A percentile compares a stretch with the other conserved stretches of the same genome.
Evolutionary conservation across 2,329 filamentous ascomycete species (phyloP).

Genomic region (Tolypocladium inflatum): DNA sequence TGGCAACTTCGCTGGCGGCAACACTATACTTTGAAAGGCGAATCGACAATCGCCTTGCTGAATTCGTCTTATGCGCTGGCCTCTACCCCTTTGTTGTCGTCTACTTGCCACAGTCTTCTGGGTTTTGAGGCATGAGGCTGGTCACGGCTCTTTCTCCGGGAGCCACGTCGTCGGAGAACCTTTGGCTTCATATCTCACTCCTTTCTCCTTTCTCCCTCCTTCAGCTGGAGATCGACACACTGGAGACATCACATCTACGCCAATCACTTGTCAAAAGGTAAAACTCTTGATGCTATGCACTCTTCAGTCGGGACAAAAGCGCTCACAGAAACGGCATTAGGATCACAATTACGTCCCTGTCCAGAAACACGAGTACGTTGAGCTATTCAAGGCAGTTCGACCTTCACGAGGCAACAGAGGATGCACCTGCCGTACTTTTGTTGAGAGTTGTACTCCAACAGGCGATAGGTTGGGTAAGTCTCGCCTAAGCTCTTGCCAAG

Average conservation of each 20-base stretch:
- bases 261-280: constrained; percentile 60
- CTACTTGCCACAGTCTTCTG: constrained; percentile 59
- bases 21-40: background rate
- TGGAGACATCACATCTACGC: constrained; percentile 60
- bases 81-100: constrained; percentile 54
- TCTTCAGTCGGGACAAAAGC: too few relatives aligned
- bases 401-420: constrained; percentile 49
- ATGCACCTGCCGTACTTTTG: constrained; percentile 49
- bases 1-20: constrained; percentile 17
- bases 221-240: constrained; percentile 65
- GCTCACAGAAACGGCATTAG: constrained; percentile 19
- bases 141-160: constrained; percentile 58
- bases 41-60: background rate
- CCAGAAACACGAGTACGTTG: background rate
- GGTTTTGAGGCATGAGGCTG: constrained; percentile 64
- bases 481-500: too few relatives aligned
- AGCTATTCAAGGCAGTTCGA: constrained; percentile 9
- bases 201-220: constrained; percentile 58
- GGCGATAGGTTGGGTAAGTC: constrained; percentile 46
- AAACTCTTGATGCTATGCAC: background rate
- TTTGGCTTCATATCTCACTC: constrained; percentile 60
- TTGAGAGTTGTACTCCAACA: constrained; percentile 50
- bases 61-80: constrained; percentile 3
- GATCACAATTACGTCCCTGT: constrained; percentile 6
- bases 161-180: constrained; percentile 49